Evolutionary conservation across 495 filamentous ascomycete genomes (phyloP).

Genomic region (Podospora pseudoanserina): DNA sequence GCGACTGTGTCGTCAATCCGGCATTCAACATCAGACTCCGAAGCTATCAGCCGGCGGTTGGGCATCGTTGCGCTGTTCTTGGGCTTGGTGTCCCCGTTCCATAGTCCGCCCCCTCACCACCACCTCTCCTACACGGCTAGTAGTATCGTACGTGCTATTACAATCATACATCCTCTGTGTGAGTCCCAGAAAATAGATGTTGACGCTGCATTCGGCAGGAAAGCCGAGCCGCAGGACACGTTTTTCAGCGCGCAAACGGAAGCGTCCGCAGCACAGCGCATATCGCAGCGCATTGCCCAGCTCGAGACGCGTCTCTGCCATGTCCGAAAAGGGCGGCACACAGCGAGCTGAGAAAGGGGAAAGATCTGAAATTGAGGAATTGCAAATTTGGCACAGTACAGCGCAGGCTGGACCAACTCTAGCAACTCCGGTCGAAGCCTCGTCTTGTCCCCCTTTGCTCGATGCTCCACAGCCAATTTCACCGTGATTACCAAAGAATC

Average conservation of each 20-base stretch:
- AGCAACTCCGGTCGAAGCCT: slow-evolving; percentile 26
- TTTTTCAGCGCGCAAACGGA: slow-evolving; percentile 17
- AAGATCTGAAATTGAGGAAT: slow-evolving; percentile 15
- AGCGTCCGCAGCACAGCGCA: slow-evolving; percentile 18
- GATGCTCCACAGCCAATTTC: slow-evolving; percentile 32
- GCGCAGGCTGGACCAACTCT: slow-evolving; percentile 2
- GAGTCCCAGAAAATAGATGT: not conserved
- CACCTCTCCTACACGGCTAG: not conserved
- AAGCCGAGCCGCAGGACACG: not conserved
- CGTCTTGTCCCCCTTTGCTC: slow-evolving; percentile 9
- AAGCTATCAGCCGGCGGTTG: slow-evolving; percentile 17
- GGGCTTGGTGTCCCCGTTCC: no score
- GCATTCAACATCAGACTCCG: not conserved
- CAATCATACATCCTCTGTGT: not conserved
- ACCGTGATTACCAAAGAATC: slow-evolving; percentile 17
- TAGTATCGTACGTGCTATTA: not conserved
- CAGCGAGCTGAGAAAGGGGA: slow-evolving; percentile 26
- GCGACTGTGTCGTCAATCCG: not conserved
- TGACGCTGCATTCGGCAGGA: slow-evolving; percentile 10
- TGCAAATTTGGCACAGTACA: slow-evolving; percentile 27
- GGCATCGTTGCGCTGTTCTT: slow-evolving; percentile 1
- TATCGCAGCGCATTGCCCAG: slow-evolving; percentile 14
- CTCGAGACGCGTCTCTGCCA: slow-evolving; percentile 8
- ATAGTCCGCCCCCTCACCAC: not conserved
- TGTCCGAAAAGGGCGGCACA: slow-evolving; percentile 23